Base-by-base conservation (phyloP, 176 grass and related monocot genomes). In the Carex pumila region DNA sequence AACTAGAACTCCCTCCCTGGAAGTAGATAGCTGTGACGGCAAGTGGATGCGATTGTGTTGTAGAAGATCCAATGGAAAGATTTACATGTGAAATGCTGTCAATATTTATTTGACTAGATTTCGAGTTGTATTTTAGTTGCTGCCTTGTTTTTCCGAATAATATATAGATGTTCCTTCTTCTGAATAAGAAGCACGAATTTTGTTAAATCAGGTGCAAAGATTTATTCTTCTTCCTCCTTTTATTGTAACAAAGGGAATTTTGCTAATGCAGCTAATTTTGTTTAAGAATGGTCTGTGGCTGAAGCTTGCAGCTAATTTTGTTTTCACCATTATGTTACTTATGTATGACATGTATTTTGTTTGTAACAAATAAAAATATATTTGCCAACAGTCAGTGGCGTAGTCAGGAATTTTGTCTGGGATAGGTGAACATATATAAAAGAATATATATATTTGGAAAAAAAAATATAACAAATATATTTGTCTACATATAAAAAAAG, bases 101-200 rank as follows among this genome's bases (percentile, higher is more conserved):
- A 53, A 31, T 85, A 67, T 61, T 45, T 55, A 87, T 85, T 57
- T 90, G 77, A 73, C 65, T 64, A 47, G 84, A 87, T 90, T 61
- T 85, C 0, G 11, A 85, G 82, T 73, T 89, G 86, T 84, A 92
- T 81, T 64, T 72, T 89, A 83, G 82, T 79, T 80, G 85, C 60
- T 37, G 17, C 64, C 29, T 92, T 47, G 18, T 86, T 81, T 73
- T 76, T 84, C 60, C 90, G 83, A 80, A 80, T 86, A 52, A 84
- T 89, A 85, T 60, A 86, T 89, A 90, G 55, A 64, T 69, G 67
- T 63, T 58, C 19, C 50, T 4, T 2, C 21, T 63, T 54, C 79
- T 18, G 7, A 86, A 78, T 68, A 79, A 72, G 19, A 53, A 87
- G 84, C 11, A 83, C 79, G 41, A 68, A 81, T 50, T 21, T 56